Base-by-base conservation (phyloP, 768 basidiomycete genomes). In the Lactifluus pinguis region DNA sequence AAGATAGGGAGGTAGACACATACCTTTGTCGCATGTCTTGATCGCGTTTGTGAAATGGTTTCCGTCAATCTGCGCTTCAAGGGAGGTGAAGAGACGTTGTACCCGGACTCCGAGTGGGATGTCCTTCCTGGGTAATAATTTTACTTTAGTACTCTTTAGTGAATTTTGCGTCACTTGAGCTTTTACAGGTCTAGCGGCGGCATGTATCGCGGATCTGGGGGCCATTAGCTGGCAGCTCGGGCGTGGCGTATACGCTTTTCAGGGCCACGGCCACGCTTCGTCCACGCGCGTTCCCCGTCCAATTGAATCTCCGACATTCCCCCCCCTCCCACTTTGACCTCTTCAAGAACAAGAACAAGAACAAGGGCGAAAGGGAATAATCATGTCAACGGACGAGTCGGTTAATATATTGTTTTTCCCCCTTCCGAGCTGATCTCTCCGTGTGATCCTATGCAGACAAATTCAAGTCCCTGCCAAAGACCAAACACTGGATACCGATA, bases 11-110 rank as follows among this genome's bases (percentile, higher is more conserved):
- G n/a, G 36, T 25, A 25, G 25, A 25, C 77, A 47, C 83, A 60
- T 68, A 92, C 94, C 88, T 77, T 92, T 93, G 73, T 92, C 87
- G 76, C 91, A 94, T 64, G 93, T 94, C 80, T 86, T 91, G 69
- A 93, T 80, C 30, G 92, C 92, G 68, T 92, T 92, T 48, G 75
- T 73, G 69, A 92, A 86, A 74, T 94, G 85, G 1, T 87, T 89
- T n/a, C 87, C 91, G 63, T 95, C 91, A 67, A 95, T 85, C 71
- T 95, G 94, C 10, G 89, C 87, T 69, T 83, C 86, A 4, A 97
- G 75, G 42, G 89, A 88, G 52, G 81, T 83, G 73, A 89, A 93
- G 54, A 89, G 75, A 17, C 83, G 80, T 68, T 81, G 84, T 53
- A 80, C 64, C 45, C 72, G 67, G 53, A 76, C 76, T 38, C 68